These are phyloP conservation scores for Salix brachista DNA, from an alignment of 345 rosid genomes.

Conservation along the genomic window DNA sequence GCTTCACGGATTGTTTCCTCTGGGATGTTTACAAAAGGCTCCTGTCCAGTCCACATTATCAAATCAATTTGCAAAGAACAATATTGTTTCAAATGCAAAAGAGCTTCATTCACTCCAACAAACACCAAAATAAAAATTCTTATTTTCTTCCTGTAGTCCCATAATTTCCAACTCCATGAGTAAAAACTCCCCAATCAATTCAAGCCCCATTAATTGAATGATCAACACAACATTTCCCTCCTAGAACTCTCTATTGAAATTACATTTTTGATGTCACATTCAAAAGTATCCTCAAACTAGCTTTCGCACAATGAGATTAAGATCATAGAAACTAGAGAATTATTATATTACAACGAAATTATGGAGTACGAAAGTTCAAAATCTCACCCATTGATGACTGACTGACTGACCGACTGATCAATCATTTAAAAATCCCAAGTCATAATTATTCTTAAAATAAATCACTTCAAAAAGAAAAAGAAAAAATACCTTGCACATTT, in stretches of 20 bases:
- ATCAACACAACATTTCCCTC: neutral
- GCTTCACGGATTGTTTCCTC: constrained; percentile 65
- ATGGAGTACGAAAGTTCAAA: neutral
- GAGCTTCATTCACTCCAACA: neutral
- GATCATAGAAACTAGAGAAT: neutral
- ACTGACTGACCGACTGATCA: neutral
- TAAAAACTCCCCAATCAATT: neutral
- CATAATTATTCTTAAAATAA: neutral
- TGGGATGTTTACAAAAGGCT: constrained; percentile 70
- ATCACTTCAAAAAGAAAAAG: neutral
- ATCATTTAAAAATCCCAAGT: neutral
- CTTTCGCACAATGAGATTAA: neutral
- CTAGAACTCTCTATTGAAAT: neutral
- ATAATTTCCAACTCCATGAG: neutral
- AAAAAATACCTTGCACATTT: constrained; percentile 52
- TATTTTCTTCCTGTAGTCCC: neutral
- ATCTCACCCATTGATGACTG: neutral
- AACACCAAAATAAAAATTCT: too few species aligned
- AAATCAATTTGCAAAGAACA: neutral
- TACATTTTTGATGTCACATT: too few species aligned
- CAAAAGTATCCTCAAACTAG: neutral
- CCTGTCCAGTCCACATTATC: constrained; percentile 32
- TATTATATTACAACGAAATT: neutral
- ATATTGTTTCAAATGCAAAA: neutral
- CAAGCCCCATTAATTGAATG: neutral